Conservation (phyloP, 2,329 filamentous ascomycete species). For the Apiospora rasikravindrae region DNA sequence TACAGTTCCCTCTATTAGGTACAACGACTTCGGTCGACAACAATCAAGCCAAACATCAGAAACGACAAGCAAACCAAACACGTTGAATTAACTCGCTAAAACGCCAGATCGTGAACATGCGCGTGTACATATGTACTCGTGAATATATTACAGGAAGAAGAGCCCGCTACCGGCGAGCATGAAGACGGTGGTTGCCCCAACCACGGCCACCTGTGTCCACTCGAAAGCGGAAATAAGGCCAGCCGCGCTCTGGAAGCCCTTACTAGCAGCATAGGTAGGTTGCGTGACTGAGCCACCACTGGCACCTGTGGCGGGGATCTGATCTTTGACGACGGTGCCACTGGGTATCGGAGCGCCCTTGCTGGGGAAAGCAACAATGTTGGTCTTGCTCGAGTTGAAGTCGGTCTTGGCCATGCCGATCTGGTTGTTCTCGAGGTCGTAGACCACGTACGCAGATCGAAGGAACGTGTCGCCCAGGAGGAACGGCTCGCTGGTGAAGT, state of each 20-base stretch:
- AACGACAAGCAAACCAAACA: not conserved
- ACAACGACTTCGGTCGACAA: not conserved
- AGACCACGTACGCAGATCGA: constrained; percentile 65
- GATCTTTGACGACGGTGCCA: constrained; percentile 50
- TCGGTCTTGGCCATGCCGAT: constrained; percentile 60
- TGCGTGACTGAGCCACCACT: constrained; percentile 29
- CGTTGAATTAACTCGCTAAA: not conserved
- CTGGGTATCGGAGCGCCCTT: constrained; percentile 56
- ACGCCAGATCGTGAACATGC: constrained; percentile 7
- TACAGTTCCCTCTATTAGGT: not conserved
- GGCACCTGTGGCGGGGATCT: constrained; percentile 34
- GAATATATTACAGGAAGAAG: constrained; percentile 31
- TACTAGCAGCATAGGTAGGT: constrained; percentile 42
- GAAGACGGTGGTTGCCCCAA: constrained; percentile 39
- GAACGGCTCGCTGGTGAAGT: constrained; percentile 47
- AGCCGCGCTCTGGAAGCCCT: constrained; percentile 41
- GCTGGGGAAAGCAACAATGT: constrained; percentile 57
- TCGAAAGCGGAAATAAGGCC: constrained; percentile 28
- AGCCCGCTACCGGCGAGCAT: constrained; percentile 42
- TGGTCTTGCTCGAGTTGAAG: constrained; percentile 57
- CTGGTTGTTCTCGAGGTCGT: constrained; percentile 63
- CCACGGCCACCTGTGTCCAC: constrained; percentile 31
- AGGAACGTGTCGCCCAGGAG: constrained; percentile 64
- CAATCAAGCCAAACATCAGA: not conserved
- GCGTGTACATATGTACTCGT: not conserved